Evolutionary conservation across 163 green algal genomes (phyloP).

Genomic region (Scenedesmus sp.): DNA sequence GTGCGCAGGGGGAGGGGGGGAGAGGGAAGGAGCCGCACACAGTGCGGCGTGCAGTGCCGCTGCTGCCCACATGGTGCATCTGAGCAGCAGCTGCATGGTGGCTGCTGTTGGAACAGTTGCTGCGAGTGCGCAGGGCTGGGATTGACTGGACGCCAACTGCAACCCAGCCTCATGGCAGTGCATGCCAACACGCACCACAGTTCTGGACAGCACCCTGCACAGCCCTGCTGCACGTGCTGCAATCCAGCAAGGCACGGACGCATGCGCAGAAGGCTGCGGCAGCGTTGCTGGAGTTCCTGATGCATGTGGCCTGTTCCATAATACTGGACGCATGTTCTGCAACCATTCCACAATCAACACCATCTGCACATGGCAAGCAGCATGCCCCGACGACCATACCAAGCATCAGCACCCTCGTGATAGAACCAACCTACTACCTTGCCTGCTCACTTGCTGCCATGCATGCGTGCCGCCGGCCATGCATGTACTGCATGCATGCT

Average conservation of each 20-base stretch:
- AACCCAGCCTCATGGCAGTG: too few relatives aligned
- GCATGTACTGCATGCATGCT: neutral
- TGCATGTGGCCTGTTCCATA: neutral
- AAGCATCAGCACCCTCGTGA: neutral
- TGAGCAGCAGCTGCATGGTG: neutral
- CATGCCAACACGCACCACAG: too few relatives aligned
- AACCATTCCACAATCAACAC: too few relatives aligned
- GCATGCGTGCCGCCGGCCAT: neutral
- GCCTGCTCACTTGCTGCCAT: neutral
- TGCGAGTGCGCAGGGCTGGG: neutral
- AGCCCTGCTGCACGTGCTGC: too few relatives aligned
- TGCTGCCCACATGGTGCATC: neutral
- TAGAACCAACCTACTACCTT: neutral
- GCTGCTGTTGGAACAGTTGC: neutral
- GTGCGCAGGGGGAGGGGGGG: neutral
- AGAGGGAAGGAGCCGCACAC: neutral
- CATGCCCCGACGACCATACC: neutral
- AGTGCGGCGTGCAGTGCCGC: neutral
- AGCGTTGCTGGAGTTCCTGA: too few relatives aligned
- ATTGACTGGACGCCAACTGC: neutral
- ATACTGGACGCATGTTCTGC: too few relatives aligned
- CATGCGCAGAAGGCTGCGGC: too few relatives aligned
- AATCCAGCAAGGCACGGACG: too few relatives aligned
- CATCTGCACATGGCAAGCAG: too few relatives aligned
- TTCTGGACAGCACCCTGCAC: too few relatives aligned